These are phyloP conservation scores for Nevesoporus exiguus DNA, from an alignment of 768 basidiomycete species.

Conservation along the genomic window DNA sequence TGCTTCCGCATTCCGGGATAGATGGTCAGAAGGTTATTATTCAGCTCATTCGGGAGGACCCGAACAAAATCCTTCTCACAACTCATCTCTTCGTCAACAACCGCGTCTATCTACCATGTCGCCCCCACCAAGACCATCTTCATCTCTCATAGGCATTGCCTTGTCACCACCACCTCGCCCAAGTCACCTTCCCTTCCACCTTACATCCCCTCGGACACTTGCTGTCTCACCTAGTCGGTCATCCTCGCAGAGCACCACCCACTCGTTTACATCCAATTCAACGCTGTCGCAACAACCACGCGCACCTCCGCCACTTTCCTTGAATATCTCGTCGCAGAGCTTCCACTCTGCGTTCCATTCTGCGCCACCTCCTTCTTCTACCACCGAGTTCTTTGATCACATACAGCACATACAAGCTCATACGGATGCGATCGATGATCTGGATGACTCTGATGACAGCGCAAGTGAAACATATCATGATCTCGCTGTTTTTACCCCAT, in stretches of 20 bases:
- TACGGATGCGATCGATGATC: conserved; percentile 69
- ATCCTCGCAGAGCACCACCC: conserved; percentile 31
- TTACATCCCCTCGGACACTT: conserved; percentile 16
- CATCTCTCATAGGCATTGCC: conserved; percentile 52
- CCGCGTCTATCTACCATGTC: conserved; percentile 38
- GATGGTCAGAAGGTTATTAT: conserved; percentile 34
- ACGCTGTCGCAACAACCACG: conserved; percentile 21
- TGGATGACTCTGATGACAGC: conserved; percentile 56
- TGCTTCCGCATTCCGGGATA: conserved; percentile 76
- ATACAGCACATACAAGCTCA: conserved; percentile 69
- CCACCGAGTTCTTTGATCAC: conserved; percentile 71
- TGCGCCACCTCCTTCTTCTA: conserved; percentile 61
- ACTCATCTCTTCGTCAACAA: conserved; percentile 21
- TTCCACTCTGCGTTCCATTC: conserved; percentile 49
- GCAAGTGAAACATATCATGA: conserved; percentile 39
- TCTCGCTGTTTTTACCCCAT: conserved; percentile 26
- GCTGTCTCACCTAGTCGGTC: conserved; percentile 20
- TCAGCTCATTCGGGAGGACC: conserved; percentile 25
- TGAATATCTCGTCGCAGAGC: conserved; percentile 46
- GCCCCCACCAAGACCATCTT: conserved; percentile 61
- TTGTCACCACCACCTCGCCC: conserved; percentile 51
- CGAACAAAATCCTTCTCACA: conserved; percentile 17
- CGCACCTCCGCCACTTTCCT: conserved; percentile 28
- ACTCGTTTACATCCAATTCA: conserved; percentile 29
- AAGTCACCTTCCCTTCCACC: conserved; percentile 19